A percentile compares a stretch with the other conserved stretches of the same genome.
These are phyloP conservation scores for Aspergillus taichungensis DNA, from an alignment of 495 filamentous ascomycete genomes.

Conservation along the genomic window DNA sequence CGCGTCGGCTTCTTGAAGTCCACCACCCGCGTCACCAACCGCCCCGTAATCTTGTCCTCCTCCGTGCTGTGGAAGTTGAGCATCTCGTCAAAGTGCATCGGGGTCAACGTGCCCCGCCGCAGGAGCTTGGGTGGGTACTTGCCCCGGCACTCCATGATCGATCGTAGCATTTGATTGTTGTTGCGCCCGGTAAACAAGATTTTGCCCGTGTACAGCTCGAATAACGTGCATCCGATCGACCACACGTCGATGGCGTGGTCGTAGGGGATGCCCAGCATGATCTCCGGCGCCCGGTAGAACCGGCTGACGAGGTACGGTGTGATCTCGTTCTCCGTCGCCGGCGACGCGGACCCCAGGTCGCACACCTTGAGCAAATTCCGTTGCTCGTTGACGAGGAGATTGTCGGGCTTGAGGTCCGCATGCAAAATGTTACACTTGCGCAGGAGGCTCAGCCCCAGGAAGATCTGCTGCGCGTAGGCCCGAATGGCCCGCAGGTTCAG, in stretches of 20 bases:
- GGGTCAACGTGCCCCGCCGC: slow-evolving; percentile 62
- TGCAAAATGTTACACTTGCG: slow-evolving; percentile 89
- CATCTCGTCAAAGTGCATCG: slow-evolving; percentile 77
- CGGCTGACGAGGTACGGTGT: slow-evolving; percentile 91
- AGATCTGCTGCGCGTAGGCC: slow-evolving; percentile 89
- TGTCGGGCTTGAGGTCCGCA: slow-evolving; percentile 95
- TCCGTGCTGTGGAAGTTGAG: slow-evolving; percentile 82
- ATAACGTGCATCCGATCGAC: slow-evolving; percentile 94
- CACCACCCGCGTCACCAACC: slow-evolving; percentile 60
- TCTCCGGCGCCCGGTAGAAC: slow-evolving; percentile 94
- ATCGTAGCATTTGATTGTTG: slow-evolving; percentile 96
- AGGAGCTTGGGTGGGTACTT: slow-evolving; percentile 84
- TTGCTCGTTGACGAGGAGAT: slow-evolving; percentile 81
- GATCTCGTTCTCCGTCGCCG: slow-evolving; percentile 81
- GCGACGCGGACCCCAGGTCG: slow-evolving; percentile 88
- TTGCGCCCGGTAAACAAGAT: slow-evolving; percentile 90
- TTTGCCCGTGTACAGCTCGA: slow-evolving; percentile 94
- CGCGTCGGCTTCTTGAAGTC: slow-evolving; percentile 72
- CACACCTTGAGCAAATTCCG: slow-evolving; percentile 87
- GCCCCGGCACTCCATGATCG: slow-evolving; percentile 93
- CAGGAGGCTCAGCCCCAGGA: slow-evolving; percentile 74
- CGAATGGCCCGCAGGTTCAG: slow-evolving; percentile 80
- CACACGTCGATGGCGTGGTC: slow-evolving; percentile 94
- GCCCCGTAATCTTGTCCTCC: slow-evolving; percentile 75
- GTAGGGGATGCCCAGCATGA: slow-evolving; percentile 91